Conservation (phyloP, 1,284 basidiomycete genomes). For the Kwoniella shivajii region DNA sequence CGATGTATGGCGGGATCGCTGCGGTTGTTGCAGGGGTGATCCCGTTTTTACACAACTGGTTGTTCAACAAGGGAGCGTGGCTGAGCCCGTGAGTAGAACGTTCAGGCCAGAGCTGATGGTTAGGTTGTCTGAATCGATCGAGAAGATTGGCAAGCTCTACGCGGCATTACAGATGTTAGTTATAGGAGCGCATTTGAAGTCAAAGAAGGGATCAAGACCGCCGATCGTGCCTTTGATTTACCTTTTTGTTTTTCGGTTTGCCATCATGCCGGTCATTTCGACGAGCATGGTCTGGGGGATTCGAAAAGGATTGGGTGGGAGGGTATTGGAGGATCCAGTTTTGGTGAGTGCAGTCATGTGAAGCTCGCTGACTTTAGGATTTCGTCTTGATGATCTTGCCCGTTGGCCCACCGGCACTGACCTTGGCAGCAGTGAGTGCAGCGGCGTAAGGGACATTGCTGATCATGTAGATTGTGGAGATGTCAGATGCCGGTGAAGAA, state of each 20-base stretch:
- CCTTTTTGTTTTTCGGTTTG: constrained; percentile 48
- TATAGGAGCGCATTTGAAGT: constrained; percentile 38
- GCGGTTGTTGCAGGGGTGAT: constrained; percentile 45
- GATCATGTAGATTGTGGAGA: constrained; percentile 19
- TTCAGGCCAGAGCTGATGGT: background rate
- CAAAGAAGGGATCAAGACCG: constrained; percentile 26
- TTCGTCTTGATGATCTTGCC: constrained; percentile 46
- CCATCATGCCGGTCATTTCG: constrained; percentile 40
- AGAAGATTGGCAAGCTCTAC: constrained; percentile 46
- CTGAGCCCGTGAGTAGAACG: constrained; percentile 26
- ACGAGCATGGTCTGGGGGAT: constrained; percentile 36
- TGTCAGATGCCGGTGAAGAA: constrained; percentile 33
- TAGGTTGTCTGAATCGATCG: constrained; percentile 29
- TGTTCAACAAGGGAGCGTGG: constrained; percentile 36
- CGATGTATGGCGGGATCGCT: constrained; percentile 43
- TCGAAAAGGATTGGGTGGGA: constrained; percentile 24
- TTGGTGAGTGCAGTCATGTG: constrained; percentile 21
- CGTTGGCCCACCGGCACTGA: constrained; percentile 51
- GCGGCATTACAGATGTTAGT: constrained; percentile 49
- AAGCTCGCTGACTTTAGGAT: constrained; percentile 25
- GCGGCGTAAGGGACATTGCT: background rate
- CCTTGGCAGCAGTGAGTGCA: constrained; percentile 40
- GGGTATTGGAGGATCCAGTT: constrained; percentile 36
- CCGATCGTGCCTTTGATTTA: constrained; percentile 31
- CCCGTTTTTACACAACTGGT: constrained; percentile 34